A percentile compares a stretch with the other conserved stretches of the same genome.
phyloP scores from a whole-genome alignment of 345 rosid genomes.

The Rubroshorea leprosula region DNA sequence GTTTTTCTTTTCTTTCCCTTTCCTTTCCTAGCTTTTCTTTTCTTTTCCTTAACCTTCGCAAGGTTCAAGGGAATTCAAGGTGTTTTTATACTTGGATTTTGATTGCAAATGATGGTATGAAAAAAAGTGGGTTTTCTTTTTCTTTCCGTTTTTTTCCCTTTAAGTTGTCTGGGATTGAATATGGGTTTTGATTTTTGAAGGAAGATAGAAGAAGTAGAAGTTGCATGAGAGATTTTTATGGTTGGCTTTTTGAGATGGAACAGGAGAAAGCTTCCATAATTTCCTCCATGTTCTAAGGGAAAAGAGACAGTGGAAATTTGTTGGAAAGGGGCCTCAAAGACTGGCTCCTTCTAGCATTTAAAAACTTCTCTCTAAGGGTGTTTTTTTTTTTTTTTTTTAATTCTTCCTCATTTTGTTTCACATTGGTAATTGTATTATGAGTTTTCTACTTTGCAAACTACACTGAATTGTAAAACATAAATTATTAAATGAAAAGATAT shows the following conservation, averaged over 20 bases:
- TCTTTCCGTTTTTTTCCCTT: too few relatives aligned
- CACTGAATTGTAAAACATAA: too few relatives aligned
- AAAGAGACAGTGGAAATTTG: constrained; percentile 36
- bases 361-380: background rate
- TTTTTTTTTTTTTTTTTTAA: background rate
- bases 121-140: constrained; percentile 17
- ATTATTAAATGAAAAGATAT: too few relatives aligned
- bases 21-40: background rate
- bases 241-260: constrained; percentile 21
- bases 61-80: background rate
- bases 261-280: constrained; percentile 38
- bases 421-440: background rate
- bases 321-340: constrained; percentile 29
- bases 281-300: constrained; percentile 67
- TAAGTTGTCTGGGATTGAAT: constrained; percentile 7
- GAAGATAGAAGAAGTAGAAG: constrained; percentile 14
- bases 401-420: background rate
- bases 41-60: background rate
- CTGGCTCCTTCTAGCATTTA: constrained; percentile 24
- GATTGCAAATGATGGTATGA: constrained; percentile 18
- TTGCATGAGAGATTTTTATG: constrained; percentile 30
- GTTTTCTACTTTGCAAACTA: constrained; percentile 1
- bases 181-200: constrained; percentile 17
- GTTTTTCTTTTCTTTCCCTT: background rate
- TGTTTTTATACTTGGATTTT: constrained; percentile 26